phyloP scores from a whole-genome alignment of 2,329 filamentous ascomycete species.

The Neopestalotiopsis clavispora region DNA sequence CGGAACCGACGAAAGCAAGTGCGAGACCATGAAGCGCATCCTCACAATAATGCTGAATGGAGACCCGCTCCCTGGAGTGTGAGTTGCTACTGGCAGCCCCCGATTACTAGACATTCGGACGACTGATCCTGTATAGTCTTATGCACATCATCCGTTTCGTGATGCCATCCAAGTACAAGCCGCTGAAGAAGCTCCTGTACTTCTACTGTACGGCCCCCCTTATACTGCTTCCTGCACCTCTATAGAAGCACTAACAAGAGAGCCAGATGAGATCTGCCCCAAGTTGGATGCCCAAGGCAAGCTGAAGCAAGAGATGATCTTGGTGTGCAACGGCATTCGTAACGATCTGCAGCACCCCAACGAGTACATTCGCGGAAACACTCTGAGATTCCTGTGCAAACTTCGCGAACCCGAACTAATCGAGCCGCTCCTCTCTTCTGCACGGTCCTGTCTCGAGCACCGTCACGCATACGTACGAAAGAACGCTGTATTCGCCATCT shows the following conservation, averaged over 20 bases:
- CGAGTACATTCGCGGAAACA: slow-evolving; percentile 98
- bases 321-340: slow-evolving; percentile 98
- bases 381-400: slow-evolving; percentile 97
- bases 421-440: slow-evolving; percentile 91
- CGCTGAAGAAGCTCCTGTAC: slow-evolving; percentile 96
- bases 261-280: slow-evolving; percentile 78
- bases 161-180: slow-evolving; percentile 97
- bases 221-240: background rate
- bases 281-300: slow-evolving; percentile 93
- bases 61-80: slow-evolving; percentile 87
- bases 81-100: background rate
- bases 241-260: background rate
- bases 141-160: slow-evolving; percentile 99
- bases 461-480: slow-evolving; percentile 97
- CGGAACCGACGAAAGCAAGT: slow-evolving; percentile 88
- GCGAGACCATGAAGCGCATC: slow-evolving; percentile 96
- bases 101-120: no score
- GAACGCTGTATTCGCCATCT: slow-evolving; percentile 93
- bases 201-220: slow-evolving; percentile 74
- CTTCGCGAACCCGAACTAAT: slow-evolving; percentile 94
- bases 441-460: slow-evolving; percentile 90
- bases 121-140: slow-evolving; percentile 46
- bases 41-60: slow-evolving; percentile 98
- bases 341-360: slow-evolving; percentile 97
- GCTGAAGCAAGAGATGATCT: slow-evolving; percentile 99